These are phyloP conservation scores for Cryptococcus deneoformans DNA, from an alignment of 1,284 basidiomycete species.

Conservation along the genomic window DNA sequence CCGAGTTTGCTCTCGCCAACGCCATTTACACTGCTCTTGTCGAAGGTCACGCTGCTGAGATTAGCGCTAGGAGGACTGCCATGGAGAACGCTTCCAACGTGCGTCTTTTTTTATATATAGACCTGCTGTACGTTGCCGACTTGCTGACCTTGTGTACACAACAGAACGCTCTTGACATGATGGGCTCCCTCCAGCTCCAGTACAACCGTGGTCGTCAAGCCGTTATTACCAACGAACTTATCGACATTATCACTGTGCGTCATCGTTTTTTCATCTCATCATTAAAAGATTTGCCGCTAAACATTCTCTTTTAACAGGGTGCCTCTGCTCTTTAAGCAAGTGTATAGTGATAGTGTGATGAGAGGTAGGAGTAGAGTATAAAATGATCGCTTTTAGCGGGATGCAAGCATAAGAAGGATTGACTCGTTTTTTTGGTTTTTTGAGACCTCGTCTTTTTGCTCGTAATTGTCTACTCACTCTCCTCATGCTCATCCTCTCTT, in stretches of 20 bases:
- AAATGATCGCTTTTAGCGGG: background rate
- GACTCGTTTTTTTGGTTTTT: too few relatives aligned
- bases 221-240: slow-evolving; percentile 62
- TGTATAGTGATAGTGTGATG: background rate
- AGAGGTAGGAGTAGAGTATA: background rate
- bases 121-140: too few relatives aligned
- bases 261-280: slow-evolving; percentile 10
- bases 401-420: too few relatives aligned
- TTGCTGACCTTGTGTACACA: too few relatives aligned
- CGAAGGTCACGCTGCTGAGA: slow-evolving; percentile 95
- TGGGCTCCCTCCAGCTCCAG: slow-evolving; percentile 77
- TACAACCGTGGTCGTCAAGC: slow-evolving; percentile 99
- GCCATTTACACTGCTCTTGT: slow-evolving; percentile 93
- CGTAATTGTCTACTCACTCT: too few relatives aligned
- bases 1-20: slow-evolving; percentile 95
- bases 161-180: slow-evolving; percentile 87
- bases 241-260: slow-evolving; percentile 45
- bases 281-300: slow-evolving; percentile 17
- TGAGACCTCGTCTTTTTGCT: too few relatives aligned
- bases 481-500: too few relatives aligned
- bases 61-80: slow-evolving; percentile 71
- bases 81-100: slow-evolving; percentile 99
- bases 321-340: slow-evolving; percentile 35
- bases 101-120: slow-evolving; percentile 12
- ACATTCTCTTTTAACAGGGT: slow-evolving; percentile 17